These are phyloP conservation scores for Eimeria brunetti DNA, from an alignment of 169 alveolate species.

Conservation along the genomic window DNA sequence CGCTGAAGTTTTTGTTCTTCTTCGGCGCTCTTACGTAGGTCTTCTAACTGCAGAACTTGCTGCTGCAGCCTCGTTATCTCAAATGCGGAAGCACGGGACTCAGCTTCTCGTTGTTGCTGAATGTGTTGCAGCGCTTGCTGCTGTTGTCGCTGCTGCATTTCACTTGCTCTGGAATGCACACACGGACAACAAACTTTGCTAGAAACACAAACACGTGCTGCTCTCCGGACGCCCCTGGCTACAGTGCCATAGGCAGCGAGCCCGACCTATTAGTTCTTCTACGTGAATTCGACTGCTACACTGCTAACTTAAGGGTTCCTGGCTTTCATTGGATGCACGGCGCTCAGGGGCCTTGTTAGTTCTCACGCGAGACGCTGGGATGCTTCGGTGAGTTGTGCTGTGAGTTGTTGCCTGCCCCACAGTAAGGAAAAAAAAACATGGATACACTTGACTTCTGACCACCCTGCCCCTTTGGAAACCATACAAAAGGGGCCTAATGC, in stretches of 20 bases:
- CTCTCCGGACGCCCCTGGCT: neutral
- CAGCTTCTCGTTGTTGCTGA: constrained; percentile 51
- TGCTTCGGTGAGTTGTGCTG: constrained; percentile 46
- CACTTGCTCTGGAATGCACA: constrained; percentile 40
- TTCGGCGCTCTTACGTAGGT: constrained; percentile 3
- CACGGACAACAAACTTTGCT: neutral
- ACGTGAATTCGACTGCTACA: neutral
- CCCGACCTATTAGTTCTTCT: neutral
- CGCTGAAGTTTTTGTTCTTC: constrained; percentile 37
- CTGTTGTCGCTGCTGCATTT: constrained; percentile 64
- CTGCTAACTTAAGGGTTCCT: neutral
- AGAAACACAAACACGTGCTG: neutral
- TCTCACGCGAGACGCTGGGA: constrained; percentile 67
- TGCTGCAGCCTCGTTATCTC: constrained; percentile 50
- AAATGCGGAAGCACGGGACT: constrained; percentile 14
- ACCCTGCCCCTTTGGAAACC: neutral
- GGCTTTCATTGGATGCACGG: neutral
- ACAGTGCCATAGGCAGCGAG: neutral
- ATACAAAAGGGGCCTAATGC: neutral
- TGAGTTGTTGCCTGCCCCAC: constrained; percentile 49
- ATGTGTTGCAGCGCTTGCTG: constrained; percentile 49
- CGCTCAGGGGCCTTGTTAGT: neutral
- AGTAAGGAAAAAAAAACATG: neutral
- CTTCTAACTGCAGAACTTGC: constrained; percentile 32
- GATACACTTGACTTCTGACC: neutral